Conservation (phyloP, 768 basidiomycete species). For the Pisolithus orientalis region DNA sequence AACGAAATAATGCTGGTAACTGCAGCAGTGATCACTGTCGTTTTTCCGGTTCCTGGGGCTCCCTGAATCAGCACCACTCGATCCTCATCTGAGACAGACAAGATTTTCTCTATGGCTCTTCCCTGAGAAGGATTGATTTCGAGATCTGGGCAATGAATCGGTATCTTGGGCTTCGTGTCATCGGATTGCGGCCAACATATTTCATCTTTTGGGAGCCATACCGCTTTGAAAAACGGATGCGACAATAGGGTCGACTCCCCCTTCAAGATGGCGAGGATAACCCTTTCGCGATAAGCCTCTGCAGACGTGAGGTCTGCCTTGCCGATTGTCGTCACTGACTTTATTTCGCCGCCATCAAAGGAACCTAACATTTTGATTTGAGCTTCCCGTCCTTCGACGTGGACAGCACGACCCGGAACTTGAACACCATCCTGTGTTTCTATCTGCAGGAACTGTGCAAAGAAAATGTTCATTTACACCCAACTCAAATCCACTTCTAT, state of each 20-base stretch:
- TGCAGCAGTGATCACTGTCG: constrained; percentile 35
- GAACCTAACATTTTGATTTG: constrained; percentile 22
- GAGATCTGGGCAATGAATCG: neutral
- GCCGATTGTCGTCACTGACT: constrained; percentile 44
- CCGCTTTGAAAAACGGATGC: constrained; percentile 19
- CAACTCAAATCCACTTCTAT: no score
- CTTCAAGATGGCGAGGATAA: constrained; percentile 21
- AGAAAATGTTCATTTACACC: neutral
- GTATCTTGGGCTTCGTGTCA: neutral
- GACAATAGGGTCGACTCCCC: constrained; percentile 7
- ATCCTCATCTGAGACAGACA: constrained; percentile 17
- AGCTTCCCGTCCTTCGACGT: constrained; percentile 33
- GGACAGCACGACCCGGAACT: constrained; percentile 17
- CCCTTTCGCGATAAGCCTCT: constrained; percentile 28
- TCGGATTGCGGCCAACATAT: constrained; percentile 11
- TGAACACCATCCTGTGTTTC: constrained; percentile 4
- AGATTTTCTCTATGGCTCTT: constrained; percentile 22
- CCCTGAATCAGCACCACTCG: constrained; percentile 27
- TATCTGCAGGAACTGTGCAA: constrained; percentile 14
- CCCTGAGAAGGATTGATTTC: constrained; percentile 24
- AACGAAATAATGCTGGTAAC: constrained; percentile 18
- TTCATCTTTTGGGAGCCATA: constrained; percentile 22
- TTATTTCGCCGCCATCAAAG: constrained; percentile 11
- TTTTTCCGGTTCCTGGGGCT: constrained; percentile 41
- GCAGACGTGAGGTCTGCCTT: constrained; percentile 51